Conservation (phyloP, 306 rosid species). For the Rubus idaeus region DNA sequence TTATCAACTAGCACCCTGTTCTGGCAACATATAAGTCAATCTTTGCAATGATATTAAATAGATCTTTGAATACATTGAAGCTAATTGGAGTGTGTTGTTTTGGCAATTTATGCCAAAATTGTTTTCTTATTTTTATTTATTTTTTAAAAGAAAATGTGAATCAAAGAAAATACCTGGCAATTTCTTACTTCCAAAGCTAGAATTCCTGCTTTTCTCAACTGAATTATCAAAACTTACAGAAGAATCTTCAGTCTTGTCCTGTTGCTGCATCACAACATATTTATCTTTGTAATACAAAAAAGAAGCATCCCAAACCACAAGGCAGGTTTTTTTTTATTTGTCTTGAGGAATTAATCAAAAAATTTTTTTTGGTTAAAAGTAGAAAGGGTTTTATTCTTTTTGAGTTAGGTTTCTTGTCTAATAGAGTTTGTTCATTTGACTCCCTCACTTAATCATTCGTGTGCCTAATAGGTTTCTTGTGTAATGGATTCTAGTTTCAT, state of each 20-base stretch:
- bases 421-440: background rate
- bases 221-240: slow-evolving; percentile 5
- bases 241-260: slow-evolving; percentile 24
- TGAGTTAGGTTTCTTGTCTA: background rate
- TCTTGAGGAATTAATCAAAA: background rate
- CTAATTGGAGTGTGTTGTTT: background rate
- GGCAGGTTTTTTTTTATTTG: background rate
- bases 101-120: background rate
- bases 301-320: background rate
- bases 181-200: slow-evolving; percentile 28
- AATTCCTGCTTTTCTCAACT: slow-evolving; percentile 30
- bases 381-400: background rate
- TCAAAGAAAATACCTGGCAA: slow-evolving; percentile 41
- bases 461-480: background rate
- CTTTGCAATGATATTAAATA: background rate
- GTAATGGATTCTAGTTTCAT: background rate
- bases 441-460: background rate
- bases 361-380: background rate
- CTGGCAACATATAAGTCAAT: background rate
- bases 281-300: background rate
- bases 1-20: background rate
- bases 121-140: background rate
- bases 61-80: background rate
- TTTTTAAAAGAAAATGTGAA: background rate
- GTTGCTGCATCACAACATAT: slow-evolving; percentile 51